phyloP scores from a whole-genome alignment of 2,329 filamentous ascomycete species.

The Onygenales sp. region DNA sequence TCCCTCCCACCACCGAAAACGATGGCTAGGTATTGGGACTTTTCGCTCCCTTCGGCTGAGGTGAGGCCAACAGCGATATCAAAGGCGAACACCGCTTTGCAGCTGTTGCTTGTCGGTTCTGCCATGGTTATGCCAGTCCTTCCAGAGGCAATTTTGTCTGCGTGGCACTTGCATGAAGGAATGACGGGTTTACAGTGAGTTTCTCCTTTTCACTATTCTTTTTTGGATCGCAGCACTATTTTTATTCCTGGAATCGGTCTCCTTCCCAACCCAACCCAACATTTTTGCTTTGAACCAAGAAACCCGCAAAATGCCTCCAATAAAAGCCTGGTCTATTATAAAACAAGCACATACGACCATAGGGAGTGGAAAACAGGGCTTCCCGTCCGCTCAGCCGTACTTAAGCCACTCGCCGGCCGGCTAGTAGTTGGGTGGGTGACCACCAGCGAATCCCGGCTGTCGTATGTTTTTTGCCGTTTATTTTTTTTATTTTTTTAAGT shows the following conservation, averaged over 20 bases:
- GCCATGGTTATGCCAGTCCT: conserved; percentile 74
- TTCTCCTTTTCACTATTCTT: background rate
- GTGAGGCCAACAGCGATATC: conserved; percentile 37
- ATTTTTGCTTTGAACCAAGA: background rate
- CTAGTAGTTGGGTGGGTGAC: conserved; percentile 42
- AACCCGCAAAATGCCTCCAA: conserved; percentile 1
- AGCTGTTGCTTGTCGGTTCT: conserved; percentile 74
- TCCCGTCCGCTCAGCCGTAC: conserved; percentile 41
- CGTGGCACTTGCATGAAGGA: conserved; percentile 53
- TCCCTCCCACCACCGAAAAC: conserved; percentile 90
- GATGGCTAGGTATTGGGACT: conserved; percentile 90
- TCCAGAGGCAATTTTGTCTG: conserved; percentile 44
- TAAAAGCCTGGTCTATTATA: conserved; percentile 5
- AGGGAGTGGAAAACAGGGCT: conserved; percentile 40
- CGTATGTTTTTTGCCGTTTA: conserved; percentile 26
- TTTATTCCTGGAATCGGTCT: background rate
- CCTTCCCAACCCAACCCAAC: background rate
- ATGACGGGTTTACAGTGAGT: conserved; percentile 39
- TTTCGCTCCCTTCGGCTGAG: conserved; percentile 59
- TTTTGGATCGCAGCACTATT: no score
- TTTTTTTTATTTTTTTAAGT: background rate
- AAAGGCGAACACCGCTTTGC: conserved; percentile 80
- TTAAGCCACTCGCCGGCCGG: conserved; percentile 39
- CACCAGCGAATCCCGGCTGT: conserved; percentile 39
- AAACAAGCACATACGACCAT: conserved; percentile 32